A percentile compares a stretch with the other conserved stretches of the same genome.
phyloP scores from a whole-genome alignment of 1,139 yeast genomes.

The Blastobotrys proliferans region DNA sequence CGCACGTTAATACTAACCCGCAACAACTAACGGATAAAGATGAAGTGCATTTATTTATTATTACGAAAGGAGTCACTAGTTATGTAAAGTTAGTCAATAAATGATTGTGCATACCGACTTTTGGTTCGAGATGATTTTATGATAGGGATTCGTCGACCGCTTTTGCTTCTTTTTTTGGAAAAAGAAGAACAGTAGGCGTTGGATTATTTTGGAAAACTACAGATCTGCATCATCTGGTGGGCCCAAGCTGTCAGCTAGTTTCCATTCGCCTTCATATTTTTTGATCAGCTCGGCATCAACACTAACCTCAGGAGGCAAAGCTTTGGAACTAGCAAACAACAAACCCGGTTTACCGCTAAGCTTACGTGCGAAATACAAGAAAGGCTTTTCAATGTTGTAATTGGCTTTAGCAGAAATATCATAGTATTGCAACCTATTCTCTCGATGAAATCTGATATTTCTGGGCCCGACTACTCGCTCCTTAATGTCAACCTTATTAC shows the following conservation, averaged over 20 bases:
- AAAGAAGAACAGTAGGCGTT: too few relatives aligned
- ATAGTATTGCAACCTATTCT: conserved; percentile 99
- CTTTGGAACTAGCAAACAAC: conserved; percentile 98
- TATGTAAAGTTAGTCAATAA: too few relatives aligned
- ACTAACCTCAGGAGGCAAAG: conserved; percentile 98
- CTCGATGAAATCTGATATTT: conserved; percentile 99
- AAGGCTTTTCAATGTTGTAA: conserved; percentile 99
- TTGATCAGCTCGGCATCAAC: conserved; percentile 96
- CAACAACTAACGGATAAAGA: too few relatives aligned
- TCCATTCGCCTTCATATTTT: conserved; percentile 99
- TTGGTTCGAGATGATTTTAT: too few relatives aligned
- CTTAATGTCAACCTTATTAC: conserved; percentile 98
- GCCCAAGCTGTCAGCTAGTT: conserved; percentile 98
- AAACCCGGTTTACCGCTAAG: conserved; percentile 97
- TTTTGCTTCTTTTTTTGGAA: too few relatives aligned
- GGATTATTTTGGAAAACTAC: too few relatives aligned
- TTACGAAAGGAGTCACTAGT: too few relatives aligned
- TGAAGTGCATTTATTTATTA: too few relatives aligned
- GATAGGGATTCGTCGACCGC: too few relatives aligned
- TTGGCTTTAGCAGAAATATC: conserved; percentile 99
- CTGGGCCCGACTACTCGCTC: conserved; percentile 99
- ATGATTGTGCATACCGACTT: too few relatives aligned
- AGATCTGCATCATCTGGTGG: conserved; percentile 99
- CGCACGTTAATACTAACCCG: neutral
- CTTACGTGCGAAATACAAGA: conserved; percentile 99